Evolutionary conservation across 768 basidiomycete genomes (phyloP).

Genomic region (Serendipita sp.): DNA sequence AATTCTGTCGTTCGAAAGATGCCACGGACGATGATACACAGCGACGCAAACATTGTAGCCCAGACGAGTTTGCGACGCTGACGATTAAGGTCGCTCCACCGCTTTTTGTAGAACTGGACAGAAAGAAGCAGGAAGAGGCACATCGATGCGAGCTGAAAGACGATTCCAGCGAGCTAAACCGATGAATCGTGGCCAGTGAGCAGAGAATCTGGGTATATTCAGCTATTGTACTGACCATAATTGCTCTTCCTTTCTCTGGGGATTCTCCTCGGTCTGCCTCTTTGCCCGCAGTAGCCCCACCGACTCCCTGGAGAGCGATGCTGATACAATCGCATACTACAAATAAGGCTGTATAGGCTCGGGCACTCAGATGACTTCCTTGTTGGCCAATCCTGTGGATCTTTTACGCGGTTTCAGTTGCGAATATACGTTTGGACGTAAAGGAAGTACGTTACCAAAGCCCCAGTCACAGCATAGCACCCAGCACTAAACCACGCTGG

Average conservation of each 20-base stretch:
- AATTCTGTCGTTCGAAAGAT: neutral
- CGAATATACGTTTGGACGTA: too few species aligned
- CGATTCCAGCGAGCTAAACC: neutral
- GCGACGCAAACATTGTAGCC: neutral
- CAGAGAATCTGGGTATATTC: too few species aligned
- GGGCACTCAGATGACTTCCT: neutral
- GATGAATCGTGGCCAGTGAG: neutral
- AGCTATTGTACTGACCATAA: neutral
- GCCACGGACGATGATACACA: constrained; percentile 1
- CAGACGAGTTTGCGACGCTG: neutral
- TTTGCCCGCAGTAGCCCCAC: neutral
- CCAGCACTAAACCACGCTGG: constrained; percentile 4
- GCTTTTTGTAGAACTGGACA: neutral
- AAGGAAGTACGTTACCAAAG: neutral
- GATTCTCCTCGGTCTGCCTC: neutral
- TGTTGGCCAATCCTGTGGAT: neutral
- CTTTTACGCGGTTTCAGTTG: neutral
- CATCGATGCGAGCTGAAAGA: neutral
- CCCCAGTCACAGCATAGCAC: neutral
- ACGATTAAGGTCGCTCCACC: neutral
- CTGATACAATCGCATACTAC: neutral
- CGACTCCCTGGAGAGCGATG: neutral
- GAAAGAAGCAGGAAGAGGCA: neutral
- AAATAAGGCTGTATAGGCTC: neutral
- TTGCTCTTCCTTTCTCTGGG: neutral